Evolutionary conservation across 306 rosid species (phyloP), one percentile per base, ranked within the genome.

Genomic region (Sicyos edulis): DNA sequence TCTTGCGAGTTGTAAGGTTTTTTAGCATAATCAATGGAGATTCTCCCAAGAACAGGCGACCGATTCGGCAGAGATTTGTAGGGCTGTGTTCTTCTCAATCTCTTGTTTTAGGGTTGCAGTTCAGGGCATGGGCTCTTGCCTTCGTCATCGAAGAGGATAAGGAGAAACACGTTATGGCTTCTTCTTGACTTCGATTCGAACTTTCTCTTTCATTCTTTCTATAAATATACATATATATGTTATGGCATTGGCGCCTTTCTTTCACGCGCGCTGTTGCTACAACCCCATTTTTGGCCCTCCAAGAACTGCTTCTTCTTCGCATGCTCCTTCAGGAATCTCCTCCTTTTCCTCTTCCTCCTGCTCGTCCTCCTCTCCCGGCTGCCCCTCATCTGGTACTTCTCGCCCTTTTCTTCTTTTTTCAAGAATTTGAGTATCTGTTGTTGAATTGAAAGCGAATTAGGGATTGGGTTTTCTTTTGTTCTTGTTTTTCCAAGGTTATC

Each of bases 181-280:
- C 72, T 67, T 14, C 14, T 45, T 47, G 72, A 67, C 72, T 67
- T 29, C 72, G 45, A 19, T 66, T 22, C n/a, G n/a, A 19, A 34
- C 68, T 8, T 17, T 44, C 53, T 66, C 22, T 44, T 5, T 19
- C 52, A 34, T 5, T 19, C 52, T 62, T 17, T 32, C 45, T 34
- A 10, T 66, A 42, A 10, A n/a, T n/a, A n/a, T n/a, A 45, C 47
- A 47, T 1, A 40, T 40, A 40, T 7, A 40, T 40, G 45, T 40
- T 8, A 85, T 82, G 89, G 87, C 87, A 16, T 81, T 86, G 13
- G 69, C 87, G 54, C 69, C 89, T 58, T 77, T 70, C 60, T 58
- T 83, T 67, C 77, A 80, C 73, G 80, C 85, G 74, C 83, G 85
- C 54, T 83, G 47, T 13, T 55, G 63, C 15, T 83, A 74, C 70